phyloP scores from a whole-genome alignment of 2,329 filamentous ascomycete genomes.

The Fusarium begoniae region DNA sequence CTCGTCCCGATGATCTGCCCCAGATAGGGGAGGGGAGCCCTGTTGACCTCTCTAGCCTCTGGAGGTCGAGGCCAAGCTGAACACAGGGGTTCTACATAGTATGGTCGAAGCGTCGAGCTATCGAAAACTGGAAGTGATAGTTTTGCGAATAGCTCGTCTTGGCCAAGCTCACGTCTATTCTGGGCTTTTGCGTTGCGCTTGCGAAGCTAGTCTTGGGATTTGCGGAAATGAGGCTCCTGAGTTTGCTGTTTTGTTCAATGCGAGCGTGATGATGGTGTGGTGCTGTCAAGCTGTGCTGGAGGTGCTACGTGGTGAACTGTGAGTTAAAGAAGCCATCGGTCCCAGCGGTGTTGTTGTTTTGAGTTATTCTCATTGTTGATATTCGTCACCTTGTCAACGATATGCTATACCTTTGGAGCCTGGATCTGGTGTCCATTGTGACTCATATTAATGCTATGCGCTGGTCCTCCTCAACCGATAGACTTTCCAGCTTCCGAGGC shows the following conservation, averaged over 20 bases:
- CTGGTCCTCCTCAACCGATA: not conserved
- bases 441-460: not conserved
- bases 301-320: not conserved
- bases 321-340: slow-evolving; percentile 20
- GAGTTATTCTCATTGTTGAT: not conserved
- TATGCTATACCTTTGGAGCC: not conserved
- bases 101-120: slow-evolving; percentile 7
- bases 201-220: not conserved
- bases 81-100: slow-evolving; percentile 2
- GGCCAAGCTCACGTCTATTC: slow-evolving; percentile 2
- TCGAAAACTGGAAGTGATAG: slow-evolving; percentile 25
- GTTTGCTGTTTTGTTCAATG: not conserved
- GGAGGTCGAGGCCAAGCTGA: slow-evolving; percentile 30
- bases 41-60: not conserved
- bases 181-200: not conserved
- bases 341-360: not conserved
- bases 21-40: slow-evolving; percentile 1
- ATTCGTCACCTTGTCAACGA: not conserved
- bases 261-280: not conserved
- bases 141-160: slow-evolving; percentile 4
- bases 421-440: too few species aligned
- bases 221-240: slow-evolving; percentile 7
- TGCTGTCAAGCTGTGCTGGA: not conserved
- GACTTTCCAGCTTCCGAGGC: not conserved
- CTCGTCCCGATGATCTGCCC: not conserved